Percentiles rank a stretch among this genome's conserved stretches.
These are phyloP conservation scores for Aspergillus ostianus DNA, from an alignment of 495 filamentous ascomycete genomes.

Conservation along the genomic window DNA sequence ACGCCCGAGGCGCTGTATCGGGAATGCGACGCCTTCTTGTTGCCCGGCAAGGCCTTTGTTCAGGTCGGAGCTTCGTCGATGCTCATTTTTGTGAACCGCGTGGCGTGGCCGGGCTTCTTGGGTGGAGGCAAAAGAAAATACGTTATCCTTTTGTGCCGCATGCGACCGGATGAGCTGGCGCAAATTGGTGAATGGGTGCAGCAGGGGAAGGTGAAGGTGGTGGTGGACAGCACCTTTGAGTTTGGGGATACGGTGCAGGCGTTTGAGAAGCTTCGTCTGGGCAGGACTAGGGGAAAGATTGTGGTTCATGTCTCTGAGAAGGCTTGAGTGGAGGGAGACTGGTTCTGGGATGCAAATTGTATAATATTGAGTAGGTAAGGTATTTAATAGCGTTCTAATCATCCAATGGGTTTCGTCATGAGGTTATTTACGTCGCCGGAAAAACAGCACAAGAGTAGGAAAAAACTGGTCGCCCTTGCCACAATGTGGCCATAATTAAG, in stretches of 20 bases:
- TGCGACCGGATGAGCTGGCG: constrained; percentile 44
- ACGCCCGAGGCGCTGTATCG: constrained; percentile 51
- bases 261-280: constrained; percentile 60
- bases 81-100: constrained; percentile 23
- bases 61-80: constrained; percentile 51
- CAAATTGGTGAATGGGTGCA: constrained; percentile 59
- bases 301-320: constrained; percentile 53
- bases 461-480: too few relatives aligned
- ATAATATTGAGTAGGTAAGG: constrained; percentile 1
- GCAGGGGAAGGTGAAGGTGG: constrained; percentile 59
- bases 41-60: constrained; percentile 52
- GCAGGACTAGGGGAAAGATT: constrained; percentile 67
- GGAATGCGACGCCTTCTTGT: constrained; percentile 53
- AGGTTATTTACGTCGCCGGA: not conserved
- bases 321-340: not conserved
- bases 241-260: constrained; percentile 63
- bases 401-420: not conserved
- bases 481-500: not conserved
- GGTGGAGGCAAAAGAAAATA: constrained; percentile 64
- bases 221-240: constrained; percentile 59
- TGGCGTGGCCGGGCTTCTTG: constrained; percentile 53
- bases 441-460: too few relatives aligned
- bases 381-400: not conserved
- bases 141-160: constrained; percentile 40
- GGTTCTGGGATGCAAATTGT: not conserved